Conservation (phyloP, 441 rosid genomes). For the Gossypium trilobum region DNA sequence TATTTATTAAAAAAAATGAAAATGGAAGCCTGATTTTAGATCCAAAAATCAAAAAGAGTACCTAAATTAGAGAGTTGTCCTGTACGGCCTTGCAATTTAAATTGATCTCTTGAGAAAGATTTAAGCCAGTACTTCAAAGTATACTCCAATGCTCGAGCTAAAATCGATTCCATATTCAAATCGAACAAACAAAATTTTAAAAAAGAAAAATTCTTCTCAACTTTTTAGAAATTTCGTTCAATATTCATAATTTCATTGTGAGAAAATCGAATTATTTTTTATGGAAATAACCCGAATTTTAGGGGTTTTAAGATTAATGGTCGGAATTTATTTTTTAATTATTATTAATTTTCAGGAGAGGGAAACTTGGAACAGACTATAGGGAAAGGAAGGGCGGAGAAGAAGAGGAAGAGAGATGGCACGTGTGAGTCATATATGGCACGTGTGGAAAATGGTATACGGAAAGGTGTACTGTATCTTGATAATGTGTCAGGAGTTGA, state of each 20-base stretch:
- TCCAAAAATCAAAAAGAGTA: constrained; percentile 14
- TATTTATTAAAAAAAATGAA: neutral
- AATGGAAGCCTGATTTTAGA: neutral
- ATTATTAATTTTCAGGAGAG: constrained; percentile 3
- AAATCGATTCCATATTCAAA: constrained; percentile 73
- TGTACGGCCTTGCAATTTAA: constrained; percentile 85
- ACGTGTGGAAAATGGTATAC: constrained; percentile 8
- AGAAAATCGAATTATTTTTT: neutral
- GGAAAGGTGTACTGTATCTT: constrained; percentile 20
- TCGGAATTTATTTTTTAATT: neutral
- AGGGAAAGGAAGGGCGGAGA: neutral
- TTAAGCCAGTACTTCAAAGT: constrained; percentile 99
- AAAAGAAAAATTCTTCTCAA: neutral
- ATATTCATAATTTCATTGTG: constrained; percentile 5
- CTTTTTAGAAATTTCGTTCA: neutral
- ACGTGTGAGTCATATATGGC: constrained; percentile 14
- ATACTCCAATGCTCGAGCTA: constrained; percentile 91
- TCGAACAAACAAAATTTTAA: neutral
- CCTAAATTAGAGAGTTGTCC: constrained; percentile 88
- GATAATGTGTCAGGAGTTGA: constrained; percentile 10
- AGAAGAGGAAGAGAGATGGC: constrained; percentile 9
- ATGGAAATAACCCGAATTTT: neutral
- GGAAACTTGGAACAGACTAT: constrained; percentile 20
- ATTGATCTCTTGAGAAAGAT: constrained; percentile 92
- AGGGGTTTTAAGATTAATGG: neutral